Evolutionary conservation across 768 basidiomycete genomes (phyloP), one percentile per base, ranked within the genome.

Genomic region (Russula abietina): DNA sequence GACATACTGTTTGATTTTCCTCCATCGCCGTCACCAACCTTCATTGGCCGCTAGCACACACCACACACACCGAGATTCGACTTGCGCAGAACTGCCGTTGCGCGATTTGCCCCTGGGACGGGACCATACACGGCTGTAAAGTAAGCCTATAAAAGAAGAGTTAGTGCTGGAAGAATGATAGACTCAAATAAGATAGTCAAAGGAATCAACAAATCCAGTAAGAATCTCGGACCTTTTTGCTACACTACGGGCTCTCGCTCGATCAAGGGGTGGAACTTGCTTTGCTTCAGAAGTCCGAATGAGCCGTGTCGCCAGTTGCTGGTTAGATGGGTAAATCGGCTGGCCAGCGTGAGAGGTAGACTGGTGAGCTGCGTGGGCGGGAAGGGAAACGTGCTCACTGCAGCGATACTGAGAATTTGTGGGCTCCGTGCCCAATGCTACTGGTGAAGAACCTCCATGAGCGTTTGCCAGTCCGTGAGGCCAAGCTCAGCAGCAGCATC

Each of bases 91-190:
- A 83, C 73, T 72, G 72, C 36, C 56, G 84, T 72, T 55, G 80
- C 75, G 69, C 76, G 82, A 38, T 77, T 78, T 68, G 82, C 80
- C 62, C 73, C 80, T 16, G 87, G 85, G 12, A 89, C 87, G 6
- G 91, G 91, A 16, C 95, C 96, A 73, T 99, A 99, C 4, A 98
- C 96, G 7, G 93, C 93, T 17, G 87, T 91, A 73, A 98, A 98
- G 74, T 97, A 99, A 17, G 93, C 96, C 90, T 96, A 57, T 19
- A n/a, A n/a, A n/a, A 46, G n/a, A 48, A 33, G 1, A 24, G 61
- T 60, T n/a, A 55, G 55, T 58, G 39, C 11, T 33, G 30, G 45
- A n/a, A 32, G 17, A 17, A 43, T 19, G 11, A 28, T 6, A 43
- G 30, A 54, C 45, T 26, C 46, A 43, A 59, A 43, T 30, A 38